Percentiles rank a stretch among this genome's conserved stretches.
These are phyloP conservation scores for Pseudozyma pruni DNA, from an alignment of 1,284 basidiomycete genomes.

Conservation along the genomic window DNA sequence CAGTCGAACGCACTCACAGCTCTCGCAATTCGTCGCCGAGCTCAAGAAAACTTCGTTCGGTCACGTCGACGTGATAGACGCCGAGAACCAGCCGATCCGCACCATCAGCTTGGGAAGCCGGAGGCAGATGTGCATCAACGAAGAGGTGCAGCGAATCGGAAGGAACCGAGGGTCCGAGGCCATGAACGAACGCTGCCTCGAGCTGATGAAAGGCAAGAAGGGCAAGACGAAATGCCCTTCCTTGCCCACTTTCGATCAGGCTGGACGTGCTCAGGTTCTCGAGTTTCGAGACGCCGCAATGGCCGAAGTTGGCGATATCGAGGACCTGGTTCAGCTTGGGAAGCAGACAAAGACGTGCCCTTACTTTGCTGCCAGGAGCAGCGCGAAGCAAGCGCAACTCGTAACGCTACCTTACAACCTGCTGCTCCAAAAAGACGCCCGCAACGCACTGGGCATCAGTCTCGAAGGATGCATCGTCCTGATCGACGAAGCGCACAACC, in stretches of 20 bases:
- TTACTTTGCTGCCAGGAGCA: conserved; percentile 88
- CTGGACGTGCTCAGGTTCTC: conserved; percentile 72
- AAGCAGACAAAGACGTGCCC: conserved; percentile 79
- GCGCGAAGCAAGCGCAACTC: conserved; percentile 90
- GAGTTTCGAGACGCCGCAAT: conserved; percentile 89
- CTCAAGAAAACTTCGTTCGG: conserved; percentile 77
- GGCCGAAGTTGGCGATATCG: conserved; percentile 85
- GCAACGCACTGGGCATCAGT: conserved; percentile 83
- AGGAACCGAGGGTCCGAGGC: conserved; percentile 73
- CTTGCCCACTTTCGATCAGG: conserved; percentile 74
- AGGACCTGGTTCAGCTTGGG: conserved; percentile 85
- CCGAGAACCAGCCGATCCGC: conserved; percentile 39
- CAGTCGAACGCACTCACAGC: conserved; percentile 93
- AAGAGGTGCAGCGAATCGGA: conserved; percentile 74
- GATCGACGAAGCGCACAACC: conserved; percentile 93
- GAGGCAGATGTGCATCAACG: conserved; percentile 92
- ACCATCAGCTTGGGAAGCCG: conserved; percentile 78
- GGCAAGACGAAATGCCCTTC: conserved; percentile 73
- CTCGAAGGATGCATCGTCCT: conserved; percentile 82
- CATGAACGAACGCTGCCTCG: conserved; percentile 90
- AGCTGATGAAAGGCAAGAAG: conserved; percentile 75
- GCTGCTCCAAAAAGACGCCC: conserved; percentile 82
- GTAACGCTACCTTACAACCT: conserved; percentile 94
- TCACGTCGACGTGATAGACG: conserved; percentile 45
- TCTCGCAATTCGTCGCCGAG: conserved; percentile 89